Percentiles rank a stretch among this genome's conserved stretches.
Conservation (phyloP, 2,329 filamentous ascomycete species). For the Rhexocercosporidium sp. region DNA sequence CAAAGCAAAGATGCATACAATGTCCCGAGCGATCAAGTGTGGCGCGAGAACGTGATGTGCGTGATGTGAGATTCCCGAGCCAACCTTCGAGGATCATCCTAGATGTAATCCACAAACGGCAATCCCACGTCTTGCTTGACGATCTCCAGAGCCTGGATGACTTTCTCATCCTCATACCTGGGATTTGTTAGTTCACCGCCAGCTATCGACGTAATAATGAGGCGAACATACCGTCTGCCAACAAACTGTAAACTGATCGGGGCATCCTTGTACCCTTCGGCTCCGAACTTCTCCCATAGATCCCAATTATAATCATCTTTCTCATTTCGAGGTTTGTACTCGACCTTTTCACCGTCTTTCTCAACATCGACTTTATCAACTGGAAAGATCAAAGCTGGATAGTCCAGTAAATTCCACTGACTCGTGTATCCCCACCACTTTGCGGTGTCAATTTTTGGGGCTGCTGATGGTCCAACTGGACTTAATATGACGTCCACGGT, state of each 20-base stretch:
- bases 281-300: conserved; percentile 44
- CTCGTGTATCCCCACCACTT: conserved; percentile 69
- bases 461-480: conserved; percentile 60
- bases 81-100: conserved; percentile 3
- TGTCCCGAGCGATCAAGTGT: neutral
- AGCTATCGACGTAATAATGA: neutral
- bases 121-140: conserved; percentile 42
- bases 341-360: conserved; percentile 35
- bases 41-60: neutral
- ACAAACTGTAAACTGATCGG: conserved; percentile 50
- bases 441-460: conserved; percentile 55
- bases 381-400: conserved; percentile 66
- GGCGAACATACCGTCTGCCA: conserved; percentile 36
- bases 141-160: conserved; percentile 43
- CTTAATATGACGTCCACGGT: conserved; percentile 66
- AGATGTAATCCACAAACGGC: conserved; percentile 40
- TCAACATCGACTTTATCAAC: conserved; percentile 46
- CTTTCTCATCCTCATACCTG: conserved; percentile 47
- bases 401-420: conserved; percentile 73
- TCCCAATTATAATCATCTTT: conserved; percentile 41
- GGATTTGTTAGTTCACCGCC: conserved; percentile 22
- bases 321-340: conserved; percentile 43
- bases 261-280: conserved; percentile 46
- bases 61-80: conserved; percentile 9
- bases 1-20: neutral